Evolutionary conservation across 345 rosid genomes (phyloP).

Genomic region (Bruguiera sexangula): DNA sequence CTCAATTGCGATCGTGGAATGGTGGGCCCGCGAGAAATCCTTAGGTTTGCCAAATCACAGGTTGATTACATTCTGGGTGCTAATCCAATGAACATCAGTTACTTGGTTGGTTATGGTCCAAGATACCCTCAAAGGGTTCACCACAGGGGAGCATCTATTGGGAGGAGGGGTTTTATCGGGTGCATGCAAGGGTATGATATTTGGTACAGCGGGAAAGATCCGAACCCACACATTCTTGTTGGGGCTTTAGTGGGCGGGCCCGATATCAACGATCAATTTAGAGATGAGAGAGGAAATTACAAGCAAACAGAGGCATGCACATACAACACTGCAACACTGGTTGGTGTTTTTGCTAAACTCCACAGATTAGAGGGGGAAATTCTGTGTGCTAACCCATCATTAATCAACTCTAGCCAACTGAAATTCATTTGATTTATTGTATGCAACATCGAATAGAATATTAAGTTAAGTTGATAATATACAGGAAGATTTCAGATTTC

Average conservation of each 20-base stretch:
- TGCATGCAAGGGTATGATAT: conserved; percentile 84
- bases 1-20: conserved; percentile 48
- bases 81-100: conserved; percentile 83
- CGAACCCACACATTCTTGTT: conserved; percentile 46
- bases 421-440: neutral
- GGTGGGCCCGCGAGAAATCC: conserved; percentile 42
- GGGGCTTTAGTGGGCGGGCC: conserved; percentile 77
- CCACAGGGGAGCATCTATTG: conserved; percentile 87
- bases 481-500: too few relatives aligned
- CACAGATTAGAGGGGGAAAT: neutral
- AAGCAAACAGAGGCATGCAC: conserved; percentile 63
- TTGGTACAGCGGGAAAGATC: conserved; percentile 33
- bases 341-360: conserved; percentile 58
- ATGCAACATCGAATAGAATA: too few relatives aligned
- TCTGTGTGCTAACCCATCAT: neutral
- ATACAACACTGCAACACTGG: conserved; percentile 52
- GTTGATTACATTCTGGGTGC: conserved; percentile 80
- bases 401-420: neutral
- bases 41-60: conserved; percentile 64
- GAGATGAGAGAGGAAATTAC: conserved; percentile 43
- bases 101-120: conserved; percentile 71
- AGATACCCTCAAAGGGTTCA: conserved; percentile 72
- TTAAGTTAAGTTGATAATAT: too few relatives aligned
- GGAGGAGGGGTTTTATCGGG: conserved; percentile 77
- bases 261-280: conserved; percentile 38